Base-by-base conservation (phyloP, 805 yeast species). In the Yamadazyma olivae region DNA sequence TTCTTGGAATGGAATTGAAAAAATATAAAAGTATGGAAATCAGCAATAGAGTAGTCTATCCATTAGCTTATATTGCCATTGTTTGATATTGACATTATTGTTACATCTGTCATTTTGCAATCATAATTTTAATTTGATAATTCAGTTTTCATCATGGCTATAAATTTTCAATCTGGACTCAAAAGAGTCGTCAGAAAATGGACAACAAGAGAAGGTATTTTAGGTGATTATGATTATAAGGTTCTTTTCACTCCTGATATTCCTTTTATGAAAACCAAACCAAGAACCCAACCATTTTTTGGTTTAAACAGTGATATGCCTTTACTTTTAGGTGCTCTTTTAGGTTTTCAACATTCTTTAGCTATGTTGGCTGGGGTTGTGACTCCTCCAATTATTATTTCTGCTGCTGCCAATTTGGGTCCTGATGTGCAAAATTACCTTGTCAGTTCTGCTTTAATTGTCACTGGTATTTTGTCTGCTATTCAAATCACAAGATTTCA, bases 341-440 rank as follows among this genome's bases (percentile, higher is more conserved):
- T 89, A 22, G 96, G 96, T 13, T 70, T 88, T 41, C 96, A 88
- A 64, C 96, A 88, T 55, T 64, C 95, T 1, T 57, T 88, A 45
- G 78, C 96, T 17, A 88, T 89, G 95, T 63, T 88, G 62, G 96
- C 95, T n/a, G 96, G 96, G 53, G 75, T 88, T 31, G 81, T 83
- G 25, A 67, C 91, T 6, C 95, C 96, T 6, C 91, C 95, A 2
- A 62, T 88, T 36, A 67, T 87, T 46, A 83, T 86, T 31, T 68
- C 88, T 0, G 49, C 69, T 12, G 58, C 74, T 18, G 90, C 90
- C 6, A 71, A 83, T 55, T 67, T 88, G 32, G 62, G 57, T 20
- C 49, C 66, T 6, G 67, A 58, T 1, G 39, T 64, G 1, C 53
- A 56, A 19, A 56, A 61, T 35, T 64, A 61, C 49, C 42, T 64